Base-by-base conservation (phyloP, 164 flowering plant species). In the Magnolia sinica region DNA sequence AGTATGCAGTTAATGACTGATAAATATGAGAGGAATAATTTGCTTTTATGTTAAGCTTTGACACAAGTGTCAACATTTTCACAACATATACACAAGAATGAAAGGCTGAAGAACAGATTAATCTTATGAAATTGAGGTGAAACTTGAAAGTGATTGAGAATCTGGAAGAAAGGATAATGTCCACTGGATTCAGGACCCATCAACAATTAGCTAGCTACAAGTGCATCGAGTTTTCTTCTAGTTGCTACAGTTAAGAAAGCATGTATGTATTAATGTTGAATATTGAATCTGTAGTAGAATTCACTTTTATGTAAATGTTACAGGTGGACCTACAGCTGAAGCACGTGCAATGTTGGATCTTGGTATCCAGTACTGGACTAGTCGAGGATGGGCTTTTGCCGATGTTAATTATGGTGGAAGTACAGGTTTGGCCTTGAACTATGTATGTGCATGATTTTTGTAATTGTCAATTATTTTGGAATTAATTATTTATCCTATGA, bases 321-420 rank as follows among this genome's bases (percentile, higher is more conserved):
- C 91, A 96, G 99, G 99, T 50, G 99, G 99, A 8, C 99, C 99
- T 16, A 94, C 99, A 67, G 76, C 81, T 71, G 99, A 96, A 85
- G 50, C 98, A 59, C 97, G 88, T 76, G 97, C 93, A 80, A 83
- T 74, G 50, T 85, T 96, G 80, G 88, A 92, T 80, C 86, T 92
- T 73, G 89, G 86, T 75, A 82, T 94, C 79, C 99, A 96, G 82
- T 96, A 90, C 78, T 94, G 97, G 99, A 96, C 99, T 61, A 96
- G 99, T 84, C 87, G 99, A 22, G 99, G 99, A 64, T 96, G 99
- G 98, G 99, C 95, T 58, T 88, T 89, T 87, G 97, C 89, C 77
- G 99, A 94, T 90, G 99, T 96, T 63, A 96, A 96, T 74, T 96
- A 96, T 81, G 97, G 98, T 75, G 99, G 99, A 84, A 96, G 99